Evolutionary conservation across 2,329 filamentous ascomycete species (phyloP), one percentile per base, ranked within the genome.

Genomic region (Hypoxylon rubiginosum): DNA sequence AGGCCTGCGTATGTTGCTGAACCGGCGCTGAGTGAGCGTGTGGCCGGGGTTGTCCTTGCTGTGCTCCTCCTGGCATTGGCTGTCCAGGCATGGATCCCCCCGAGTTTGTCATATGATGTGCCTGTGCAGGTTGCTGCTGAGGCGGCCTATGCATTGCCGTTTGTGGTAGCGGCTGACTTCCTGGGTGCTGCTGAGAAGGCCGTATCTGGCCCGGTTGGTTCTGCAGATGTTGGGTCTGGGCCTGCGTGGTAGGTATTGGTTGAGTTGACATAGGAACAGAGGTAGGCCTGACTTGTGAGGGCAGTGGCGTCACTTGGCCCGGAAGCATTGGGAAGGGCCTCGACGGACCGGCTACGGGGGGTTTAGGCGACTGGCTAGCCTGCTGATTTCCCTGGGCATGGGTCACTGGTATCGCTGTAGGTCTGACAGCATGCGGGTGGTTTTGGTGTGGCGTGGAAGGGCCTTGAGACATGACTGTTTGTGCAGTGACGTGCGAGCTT

Each of bases 281-380:
- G 21, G 58, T n/a, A 1, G 73, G 67, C 30, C 75, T 71, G 15
- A 75, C 17, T 56, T 76, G 75, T 5, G 74, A 76, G 13, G 74
- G 72, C 17, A 75, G 51, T 13, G 75, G 72, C 11, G 66, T 75
- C 17, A 76, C 70, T 58, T 76, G 75, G n/a, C 75, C 75, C 1
- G 73, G 74, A 46, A 76, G 69, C 74, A 75, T 75, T 41, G 75
- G 75, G 50, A 69, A 75, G 3, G 75, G 73, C 30, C 73, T 74
- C 3, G 48, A 45, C 4, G 26, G 28, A 30, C 66, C 58, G 13
- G 50, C 56, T 17, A 43, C 17, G 11, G 55, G 53, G 26, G 58
- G 64, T 9, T 19, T 58, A n/a, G 60, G 13, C 13, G 58, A 50
- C 17, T 66, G 66, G 11, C 4, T 19, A 17, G 17, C 19, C 24